Conservation (phyloP, 306 rosid species). For the Dalbergia cultrata region DNA sequence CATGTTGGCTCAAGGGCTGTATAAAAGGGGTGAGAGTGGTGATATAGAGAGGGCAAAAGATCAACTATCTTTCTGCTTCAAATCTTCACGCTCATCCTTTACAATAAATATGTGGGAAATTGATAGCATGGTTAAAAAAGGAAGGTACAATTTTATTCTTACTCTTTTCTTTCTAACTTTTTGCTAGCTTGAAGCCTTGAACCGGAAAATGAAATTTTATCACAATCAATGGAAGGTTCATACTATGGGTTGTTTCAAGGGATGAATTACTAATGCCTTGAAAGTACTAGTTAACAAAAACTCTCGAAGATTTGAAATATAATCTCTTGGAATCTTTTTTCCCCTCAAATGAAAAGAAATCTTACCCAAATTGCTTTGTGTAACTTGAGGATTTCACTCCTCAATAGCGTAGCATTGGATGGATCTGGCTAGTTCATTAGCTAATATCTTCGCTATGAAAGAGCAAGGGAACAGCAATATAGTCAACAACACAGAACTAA, state of each 20-base stretch:
- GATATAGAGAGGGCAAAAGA: conserved; percentile 91
- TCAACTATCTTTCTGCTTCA: conserved; percentile 97
- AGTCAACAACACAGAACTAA: conserved; percentile 40
- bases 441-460: not conserved
- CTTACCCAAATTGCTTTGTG: conserved; percentile 26
- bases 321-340: conserved; percentile 19
- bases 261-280: conserved; percentile 25
- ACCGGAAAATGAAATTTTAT: not conserved
- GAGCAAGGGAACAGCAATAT: conserved; percentile 39
- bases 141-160: conserved; percentile 69
- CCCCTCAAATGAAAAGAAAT: conserved; percentile 3
- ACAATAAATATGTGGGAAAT: conserved; percentile 99
- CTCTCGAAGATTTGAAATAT: conserved; percentile 9
- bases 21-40: conserved; percentile 75
- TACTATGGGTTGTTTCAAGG: conserved; percentile 17
- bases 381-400: conserved; percentile 34
- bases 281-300: conserved; percentile 6
- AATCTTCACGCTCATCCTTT: conserved; percentile 94
- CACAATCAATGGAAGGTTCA: conserved; percentile 20
- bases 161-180: conserved; percentile 30
- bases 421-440: conserved; percentile 33
- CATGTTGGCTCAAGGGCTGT: conserved; percentile 91
- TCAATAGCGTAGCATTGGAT: conserved; percentile 27
- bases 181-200: conserved; percentile 23
- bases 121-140: conserved; percentile 91